Base-by-base conservation (phyloP, 768 basidiomycete genomes). In the Mycena maculata region DNA sequence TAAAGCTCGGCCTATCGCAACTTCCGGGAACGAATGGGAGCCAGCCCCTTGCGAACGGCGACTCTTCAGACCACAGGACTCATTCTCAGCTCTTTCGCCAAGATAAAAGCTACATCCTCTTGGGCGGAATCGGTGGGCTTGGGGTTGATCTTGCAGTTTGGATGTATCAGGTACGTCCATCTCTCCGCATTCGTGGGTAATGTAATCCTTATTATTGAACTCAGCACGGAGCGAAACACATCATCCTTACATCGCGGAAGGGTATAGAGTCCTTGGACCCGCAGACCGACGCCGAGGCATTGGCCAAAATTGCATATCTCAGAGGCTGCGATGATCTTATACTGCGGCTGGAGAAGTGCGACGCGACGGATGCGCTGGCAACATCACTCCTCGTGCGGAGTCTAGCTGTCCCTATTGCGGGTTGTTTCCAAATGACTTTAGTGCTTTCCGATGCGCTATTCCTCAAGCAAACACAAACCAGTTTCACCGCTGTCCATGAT, bases 81-180 rank as follows among this genome's bases (percentile, higher is more conserved):
- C 33, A 6, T 25, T 23, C 41, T 3, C 49, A 49, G 7, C 41
- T 23, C 7, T 62, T 62, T 39, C 28, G 36, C 4, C 13, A 33
- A 7, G 60, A 62, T 30, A 11, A 30, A 9, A n/a, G 3, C 2
- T 62, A 62, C 18, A 36, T 44, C 18, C 60, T 62, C 11, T n/a
- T 62, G 5, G 59, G 47, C 6, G 59, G 59, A 20, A 49, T 60
- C 11, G 47, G 59, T 20, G 59, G 45, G 3, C 59, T 60, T 28
- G 59, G 59, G 9, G 28, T 60, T 22, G 59, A 60, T 30, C 48
- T 60, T 12, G 59, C 59, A 3, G 25, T 61, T 13, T 61, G 60
- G 60, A 33, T 36, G 33, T 36, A 36, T 13, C 33, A 36, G 33
- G 33, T 13, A 13, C 8, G 33, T 36, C 33, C 8, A 7, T 36